These are phyloP conservation scores for Plasmopara halstedii DNA, from an alignment of 352 stramenopile species.

Conservation along the genomic window DNA sequence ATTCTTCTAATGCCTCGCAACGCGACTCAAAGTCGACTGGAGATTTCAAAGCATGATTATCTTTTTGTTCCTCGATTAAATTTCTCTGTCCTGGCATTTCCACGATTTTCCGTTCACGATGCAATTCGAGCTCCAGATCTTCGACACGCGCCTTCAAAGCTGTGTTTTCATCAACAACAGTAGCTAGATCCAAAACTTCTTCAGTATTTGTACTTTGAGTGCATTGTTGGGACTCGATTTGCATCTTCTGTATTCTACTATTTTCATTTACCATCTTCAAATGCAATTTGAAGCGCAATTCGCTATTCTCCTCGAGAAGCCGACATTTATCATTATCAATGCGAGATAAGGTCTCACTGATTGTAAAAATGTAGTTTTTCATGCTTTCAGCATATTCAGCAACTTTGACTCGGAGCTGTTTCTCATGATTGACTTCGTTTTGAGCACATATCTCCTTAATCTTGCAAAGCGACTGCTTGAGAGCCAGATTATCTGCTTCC, in stretches of 20 bases:
- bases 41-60: constrained; percentile 1
- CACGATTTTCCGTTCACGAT: constrained; percentile 15
- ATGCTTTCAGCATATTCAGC: constrained; percentile 19
- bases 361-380: constrained; percentile 24
- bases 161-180: constrained; percentile 5
- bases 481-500: constrained; percentile 36
- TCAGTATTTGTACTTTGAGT: constrained; percentile 17
- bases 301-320: constrained; percentile 13
- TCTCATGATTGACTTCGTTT: constrained; percentile 12
- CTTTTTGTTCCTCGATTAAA: constrained; percentile 10
- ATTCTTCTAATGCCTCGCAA: constrained; percentile 5
- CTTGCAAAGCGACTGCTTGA: constrained; percentile 36
- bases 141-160: constrained; percentile 5
- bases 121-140: constrained; percentile 25
- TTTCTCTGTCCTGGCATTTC: constrained; percentile 18
- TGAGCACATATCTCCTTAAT: constrained; percentile 29
- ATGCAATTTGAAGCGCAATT: constrained; percentile 15
- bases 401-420: constrained; percentile 15
- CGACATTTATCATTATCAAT: constrained; percentile 22
- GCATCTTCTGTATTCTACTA: neutral
- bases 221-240: constrained; percentile 4
- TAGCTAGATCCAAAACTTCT: neutral
- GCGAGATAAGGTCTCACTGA: constrained; percentile 24
- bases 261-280: constrained; percentile 13
- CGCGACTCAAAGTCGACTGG: constrained; percentile 10